Percentiles rank a stretch among this genome's conserved stretches.
Evolutionary conservation across 164 flowering plant species (phyloP).

Genomic region (Warburgia ugandensis): DNA sequence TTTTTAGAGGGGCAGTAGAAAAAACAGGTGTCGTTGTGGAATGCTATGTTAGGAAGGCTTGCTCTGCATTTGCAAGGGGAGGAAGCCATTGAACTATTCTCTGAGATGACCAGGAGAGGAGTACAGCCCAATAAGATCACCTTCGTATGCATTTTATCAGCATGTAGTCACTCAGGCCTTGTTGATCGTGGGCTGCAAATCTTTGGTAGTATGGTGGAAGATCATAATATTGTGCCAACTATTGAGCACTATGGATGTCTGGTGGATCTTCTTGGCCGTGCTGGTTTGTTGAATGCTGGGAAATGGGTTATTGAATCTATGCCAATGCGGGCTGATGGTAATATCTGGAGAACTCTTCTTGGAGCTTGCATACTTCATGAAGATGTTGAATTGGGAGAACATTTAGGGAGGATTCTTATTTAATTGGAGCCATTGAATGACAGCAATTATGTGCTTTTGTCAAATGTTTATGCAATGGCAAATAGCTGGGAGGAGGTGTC

Average conservation of each 20-base stretch:
- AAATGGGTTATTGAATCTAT: constrained; percentile 9
- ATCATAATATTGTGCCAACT: constrained; percentile 7
- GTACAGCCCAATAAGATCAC: constrained; percentile 18
- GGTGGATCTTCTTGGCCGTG: constrained; percentile 22
- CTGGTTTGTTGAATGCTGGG: constrained; percentile 13
- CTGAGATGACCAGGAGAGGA: constrained; percentile 13
- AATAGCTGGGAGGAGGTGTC: constrained; percentile 18
- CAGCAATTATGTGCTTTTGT: constrained; percentile 17
- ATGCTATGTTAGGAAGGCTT: constrained; percentile 20
- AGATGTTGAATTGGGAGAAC: constrained; percentile 13
- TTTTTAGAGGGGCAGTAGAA: constrained; percentile 4
- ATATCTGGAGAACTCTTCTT: constrained; percentile 16
- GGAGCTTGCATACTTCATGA: constrained; percentile 16
- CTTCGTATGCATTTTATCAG: constrained; percentile 17
- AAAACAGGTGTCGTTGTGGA: constrained; percentile 18
- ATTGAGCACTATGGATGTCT: constrained; percentile 16
- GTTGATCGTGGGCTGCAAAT: constrained; percentile 16
- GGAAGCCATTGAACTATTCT: constrained; percentile 14
- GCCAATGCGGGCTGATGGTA: constrained; percentile 19
- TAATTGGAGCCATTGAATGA: constrained; percentile 18
- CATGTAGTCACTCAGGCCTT: constrained; percentile 19
- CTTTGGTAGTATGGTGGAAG: constrained; percentile 10
- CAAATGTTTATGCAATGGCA: constrained; percentile 13
- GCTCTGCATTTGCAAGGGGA: constrained; percentile 18
- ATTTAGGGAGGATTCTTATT: constrained; percentile 14